Evolutionary conservation across 208 protist species (phyloP).

Genomic region (Leishmania major): DNA sequence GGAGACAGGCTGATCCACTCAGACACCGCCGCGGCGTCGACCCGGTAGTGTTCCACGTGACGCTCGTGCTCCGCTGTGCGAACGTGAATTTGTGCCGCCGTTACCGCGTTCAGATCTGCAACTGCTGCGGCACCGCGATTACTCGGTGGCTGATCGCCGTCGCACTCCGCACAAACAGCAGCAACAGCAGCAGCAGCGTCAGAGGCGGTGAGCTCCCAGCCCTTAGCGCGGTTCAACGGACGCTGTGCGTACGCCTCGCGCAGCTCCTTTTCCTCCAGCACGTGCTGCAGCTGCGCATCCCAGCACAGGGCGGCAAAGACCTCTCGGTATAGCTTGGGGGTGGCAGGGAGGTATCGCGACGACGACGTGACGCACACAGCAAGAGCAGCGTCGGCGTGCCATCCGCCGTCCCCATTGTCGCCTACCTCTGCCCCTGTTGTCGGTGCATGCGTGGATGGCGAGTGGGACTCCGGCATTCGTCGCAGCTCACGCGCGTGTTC

Average conservation of each 20-base stretch:
- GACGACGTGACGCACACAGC: not conserved
- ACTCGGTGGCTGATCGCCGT: not conserved
- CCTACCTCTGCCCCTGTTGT: not conserved
- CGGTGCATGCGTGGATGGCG: not conserved
- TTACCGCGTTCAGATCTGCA: slow-evolving; percentile 6
- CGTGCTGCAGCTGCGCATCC: slow-evolving; percentile 19
- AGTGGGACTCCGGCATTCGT: not conserved
- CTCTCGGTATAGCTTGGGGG: slow-evolving; percentile 12
- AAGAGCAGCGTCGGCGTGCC: not conserved
- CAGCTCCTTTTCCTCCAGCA: slow-evolving; percentile 13
- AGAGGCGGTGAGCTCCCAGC: slow-evolving; percentile 16
- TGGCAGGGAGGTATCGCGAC: not conserved
- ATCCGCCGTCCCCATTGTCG: not conserved
- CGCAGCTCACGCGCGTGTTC: not conserved
- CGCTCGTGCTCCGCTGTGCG: slow-evolving; percentile 13
- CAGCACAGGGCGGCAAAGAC: slow-evolving; percentile 30
- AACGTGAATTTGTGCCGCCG: slow-evolving; percentile 18
- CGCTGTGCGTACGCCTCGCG: slow-evolving; percentile 18
- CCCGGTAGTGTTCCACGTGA: not conserved
- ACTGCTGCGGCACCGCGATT: not conserved
- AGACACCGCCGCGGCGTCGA: slow-evolving; percentile 5
- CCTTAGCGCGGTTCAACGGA: slow-evolving; percentile 19
- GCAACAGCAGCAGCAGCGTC: not conserved
- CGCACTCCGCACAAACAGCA: not conserved
- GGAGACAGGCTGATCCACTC: slow-evolving; percentile 7